phyloP scores from a whole-genome alignment of 768 basidiomycete genomes.

The Pleurotus ostreatus region DNA sequence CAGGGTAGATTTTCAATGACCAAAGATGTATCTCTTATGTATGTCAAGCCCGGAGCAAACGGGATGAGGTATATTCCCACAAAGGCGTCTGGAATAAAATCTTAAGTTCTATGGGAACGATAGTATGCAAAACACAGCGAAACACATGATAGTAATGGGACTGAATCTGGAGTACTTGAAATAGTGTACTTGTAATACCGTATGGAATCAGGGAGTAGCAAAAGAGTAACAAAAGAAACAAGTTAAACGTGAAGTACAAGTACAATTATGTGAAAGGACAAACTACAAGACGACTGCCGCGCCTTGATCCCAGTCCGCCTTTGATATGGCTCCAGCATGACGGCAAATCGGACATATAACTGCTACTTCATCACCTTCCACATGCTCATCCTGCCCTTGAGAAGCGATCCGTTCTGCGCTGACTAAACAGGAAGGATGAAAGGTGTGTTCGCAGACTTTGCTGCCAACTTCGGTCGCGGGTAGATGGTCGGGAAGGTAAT shows the following conservation, averaged over 20 bases:
- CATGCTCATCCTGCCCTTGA: constrained; percentile 48
- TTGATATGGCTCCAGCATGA: constrained; percentile 53
- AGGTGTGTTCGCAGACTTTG: constrained; percentile 57
- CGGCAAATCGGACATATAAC: constrained; percentile 77
- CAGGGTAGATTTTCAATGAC: too few species aligned
- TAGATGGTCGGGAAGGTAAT: constrained; percentile 16
- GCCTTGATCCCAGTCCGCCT: constrained; percentile 57
- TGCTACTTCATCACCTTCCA: constrained; percentile 42
- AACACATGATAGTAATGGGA: too few species aligned
- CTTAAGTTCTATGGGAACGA: too few species aligned
- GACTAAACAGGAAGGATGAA: constrained; percentile 74
- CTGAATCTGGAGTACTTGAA: too few species aligned
- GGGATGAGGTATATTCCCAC: too few species aligned
- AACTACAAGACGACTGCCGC: constrained; percentile 23
- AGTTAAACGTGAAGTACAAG: background rate
- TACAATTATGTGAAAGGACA: background rate
- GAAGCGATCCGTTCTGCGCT: constrained; percentile 60
- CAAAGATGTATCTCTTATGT: too few species aligned
- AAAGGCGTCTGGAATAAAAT: too few species aligned
- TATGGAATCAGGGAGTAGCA: background rate
- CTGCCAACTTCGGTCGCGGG: constrained; percentile 13
- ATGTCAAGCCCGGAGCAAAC: too few species aligned
- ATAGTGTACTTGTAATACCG: too few species aligned
- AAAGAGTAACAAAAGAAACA: background rate
- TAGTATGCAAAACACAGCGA: too few species aligned